Conservation (phyloP, 1,139 yeast genomes). For the Pichia inconspicua region DNA sequence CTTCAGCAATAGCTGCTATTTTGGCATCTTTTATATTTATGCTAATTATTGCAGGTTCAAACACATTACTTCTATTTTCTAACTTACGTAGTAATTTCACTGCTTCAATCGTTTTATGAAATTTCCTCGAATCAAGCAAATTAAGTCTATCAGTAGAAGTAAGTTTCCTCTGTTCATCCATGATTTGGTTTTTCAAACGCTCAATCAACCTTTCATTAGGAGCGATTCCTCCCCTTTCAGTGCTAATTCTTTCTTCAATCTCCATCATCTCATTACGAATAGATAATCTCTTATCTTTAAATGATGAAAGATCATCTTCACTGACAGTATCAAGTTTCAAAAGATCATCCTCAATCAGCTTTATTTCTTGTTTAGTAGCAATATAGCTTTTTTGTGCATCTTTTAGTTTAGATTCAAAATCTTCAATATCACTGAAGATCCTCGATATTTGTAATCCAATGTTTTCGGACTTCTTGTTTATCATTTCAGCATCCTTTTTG, state of each 20-base stretch:
- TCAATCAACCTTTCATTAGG: conserved; percentile 6
- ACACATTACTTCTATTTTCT: conserved; percentile 29
- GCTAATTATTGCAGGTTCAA: conserved; percentile 73
- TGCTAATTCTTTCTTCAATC: conserved; percentile 5
- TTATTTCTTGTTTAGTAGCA: conserved; percentile 20
- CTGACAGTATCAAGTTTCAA: conserved; percentile 5
- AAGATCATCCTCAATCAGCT: conserved; percentile 13
- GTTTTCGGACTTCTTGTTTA: conserved; percentile 23
- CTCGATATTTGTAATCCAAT: conserved; percentile 20
- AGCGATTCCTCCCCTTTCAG: conserved; percentile 1
- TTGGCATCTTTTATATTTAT: conserved; percentile 43
- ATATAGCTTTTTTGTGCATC: conserved; percentile 23
- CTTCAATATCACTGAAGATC: conserved; percentile 21
- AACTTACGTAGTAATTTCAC: conserved; percentile 31
- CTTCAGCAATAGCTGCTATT: conserved; percentile 51
- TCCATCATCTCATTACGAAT: conserved; percentile 15
- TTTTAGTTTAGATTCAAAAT: conserved; percentile 24
- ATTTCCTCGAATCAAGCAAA: conserved; percentile 26
- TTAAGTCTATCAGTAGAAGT: conserved; percentile 46
- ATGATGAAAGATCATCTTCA: conserved; percentile 18
- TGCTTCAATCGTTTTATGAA: conserved; percentile 31
- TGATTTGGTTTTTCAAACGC: conserved; percentile 10
- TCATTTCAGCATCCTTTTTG: conserved; percentile 19
- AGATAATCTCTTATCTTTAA: conserved; percentile 15
- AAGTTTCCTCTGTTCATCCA: conserved; percentile 27